Conservation (phyloP, 2,329 filamentous ascomycete species). For the Pseudocercospora ulei region DNA sequence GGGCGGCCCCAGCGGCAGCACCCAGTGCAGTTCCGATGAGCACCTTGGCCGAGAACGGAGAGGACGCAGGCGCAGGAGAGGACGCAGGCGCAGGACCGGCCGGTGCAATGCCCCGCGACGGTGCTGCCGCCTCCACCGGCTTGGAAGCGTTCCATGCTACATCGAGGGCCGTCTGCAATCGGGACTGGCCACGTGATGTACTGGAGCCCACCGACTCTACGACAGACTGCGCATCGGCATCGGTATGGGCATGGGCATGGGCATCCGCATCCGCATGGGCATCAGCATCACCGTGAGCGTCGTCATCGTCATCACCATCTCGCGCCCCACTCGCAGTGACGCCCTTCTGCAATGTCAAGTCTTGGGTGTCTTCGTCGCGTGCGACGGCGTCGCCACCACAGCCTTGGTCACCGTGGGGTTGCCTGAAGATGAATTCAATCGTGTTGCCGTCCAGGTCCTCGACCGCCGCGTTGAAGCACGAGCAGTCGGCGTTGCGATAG, state of each 20-base stretch:
- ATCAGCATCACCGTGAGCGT: too few species aligned
- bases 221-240: constrained; percentile 23
- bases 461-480: constrained; percentile 55
- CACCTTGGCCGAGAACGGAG: constrained; percentile 25
- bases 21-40: constrained; percentile 64
- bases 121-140: constrained; percentile 20
- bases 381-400: constrained; percentile 33
- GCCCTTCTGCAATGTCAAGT: constrained; percentile 41
- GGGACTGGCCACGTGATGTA: constrained; percentile 21
- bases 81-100: constrained; percentile 20
- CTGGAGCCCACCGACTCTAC: constrained; percentile 20
- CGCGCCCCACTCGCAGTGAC: constrained; percentile 28
- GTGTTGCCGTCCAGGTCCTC: constrained; percentile 75
- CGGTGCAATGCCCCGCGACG: constrained; percentile 18
- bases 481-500: constrained; percentile 44
- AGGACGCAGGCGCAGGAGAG: too few species aligned
- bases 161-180: constrained; percentile 24
- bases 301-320: too few species aligned
- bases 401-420: constrained; percentile 29
- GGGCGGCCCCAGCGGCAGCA: constrained; percentile 64
- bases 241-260: background rate
- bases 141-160: constrained; percentile 25
- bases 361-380: constrained; percentile 36
- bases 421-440: constrained; percentile 63
- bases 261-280: background rate